Base-by-base conservation (phyloP, 352 stramenopile species). In the Phytophthora sansomeana region DNA sequence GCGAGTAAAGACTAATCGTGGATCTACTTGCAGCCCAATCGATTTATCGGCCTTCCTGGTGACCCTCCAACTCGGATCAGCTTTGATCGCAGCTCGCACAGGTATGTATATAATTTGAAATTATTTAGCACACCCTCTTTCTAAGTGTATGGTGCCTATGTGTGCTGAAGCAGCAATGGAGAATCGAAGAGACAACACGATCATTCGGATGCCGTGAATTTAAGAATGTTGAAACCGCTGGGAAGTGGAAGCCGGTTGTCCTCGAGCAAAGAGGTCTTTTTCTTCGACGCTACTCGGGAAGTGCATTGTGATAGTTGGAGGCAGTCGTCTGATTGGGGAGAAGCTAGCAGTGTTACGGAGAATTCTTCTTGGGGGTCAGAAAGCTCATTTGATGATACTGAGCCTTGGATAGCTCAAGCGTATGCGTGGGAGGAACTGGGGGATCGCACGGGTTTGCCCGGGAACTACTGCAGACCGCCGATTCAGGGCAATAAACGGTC, bases 391-490 rank as follows among this genome's bases (percentile, higher is more conserved):
- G 68, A 78, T 65, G 48, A 24, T 17, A 59, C 52, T 44, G 67
- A 78, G 26, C 38, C 67, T 24, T 82, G 74, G 74, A 51, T 61
- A 55, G 63, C 63, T 21, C 59, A 29, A 35, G 63, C 73, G 14
- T 77, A 68, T 32, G 68, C 76, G 9, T 87, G 79, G 79, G 77
- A 87, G 61, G 60, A 80, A 13, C 54, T 85, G 16, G 75, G 72
- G 49, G 70, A 83, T 67, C 59, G 58, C 28, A 46, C 52, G 26
- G 54, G 61, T 6, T 28, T 80, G 30, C 35, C 58, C 3, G 47
- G 59, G n/a, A 43, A 24, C n/a, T 67, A 74, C 29, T 69, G 33
- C 10, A 64, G 58, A 36, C 68, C 63, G 39, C 21, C 38, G 21
- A 52, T 46, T 61, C 43, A 24, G 28, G 50, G 60, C 28, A 30